Conservation (phyloP, 768 basidiomycete species). For the Lentinula lateritia region DNA sequence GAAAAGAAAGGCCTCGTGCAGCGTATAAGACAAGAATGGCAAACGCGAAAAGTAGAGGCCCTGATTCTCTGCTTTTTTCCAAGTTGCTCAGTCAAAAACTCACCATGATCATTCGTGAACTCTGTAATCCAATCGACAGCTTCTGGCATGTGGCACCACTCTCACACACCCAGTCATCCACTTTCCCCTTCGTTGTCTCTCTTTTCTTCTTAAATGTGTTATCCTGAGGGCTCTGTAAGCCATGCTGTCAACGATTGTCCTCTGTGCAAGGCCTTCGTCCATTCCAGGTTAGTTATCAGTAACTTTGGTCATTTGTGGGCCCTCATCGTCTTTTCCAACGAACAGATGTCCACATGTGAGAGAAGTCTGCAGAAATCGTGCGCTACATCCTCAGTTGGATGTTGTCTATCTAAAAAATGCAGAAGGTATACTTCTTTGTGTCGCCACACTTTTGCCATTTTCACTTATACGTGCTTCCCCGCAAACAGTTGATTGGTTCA, state of each 20-base stretch:
- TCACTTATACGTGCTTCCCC: slow-evolving; percentile 10
- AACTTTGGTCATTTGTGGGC: slow-evolving; percentile 7
- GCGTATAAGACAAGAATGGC: background rate
- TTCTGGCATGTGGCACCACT: background rate
- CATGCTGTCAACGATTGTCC: slow-evolving; percentile 66
- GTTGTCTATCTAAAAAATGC: slow-evolving; percentile 80
- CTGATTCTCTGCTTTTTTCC: background rate
- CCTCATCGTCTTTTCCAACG: slow-evolving; percentile 15
- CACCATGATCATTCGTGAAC: background rate
- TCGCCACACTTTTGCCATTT: slow-evolving; percentile 11
- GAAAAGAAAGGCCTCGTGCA: background rate
- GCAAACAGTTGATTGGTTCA: slow-evolving; percentile 67
- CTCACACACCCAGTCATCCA: background rate
- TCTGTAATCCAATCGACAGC: background rate
- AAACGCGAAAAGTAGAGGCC: background rate
- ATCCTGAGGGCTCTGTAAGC: slow-evolving; percentile 61
- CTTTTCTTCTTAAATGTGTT: slow-evolving; percentile 56
- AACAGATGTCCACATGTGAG: slow-evolving; percentile 71
- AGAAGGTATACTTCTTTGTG: slow-evolving; percentile 53
- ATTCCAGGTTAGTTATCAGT: slow-evolving; percentile 43
- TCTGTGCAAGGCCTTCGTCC: slow-evolving; percentile 80
- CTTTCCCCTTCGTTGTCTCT: slow-evolving; percentile 16
- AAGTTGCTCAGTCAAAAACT: background rate
- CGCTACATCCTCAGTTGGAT: slow-evolving; percentile 70
- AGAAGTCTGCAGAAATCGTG: slow-evolving; percentile 71